Evolutionary conservation across 2,329 filamentous ascomycete genomes (phyloP).

Genomic region (Teratosphaeria zuluensis): DNA sequence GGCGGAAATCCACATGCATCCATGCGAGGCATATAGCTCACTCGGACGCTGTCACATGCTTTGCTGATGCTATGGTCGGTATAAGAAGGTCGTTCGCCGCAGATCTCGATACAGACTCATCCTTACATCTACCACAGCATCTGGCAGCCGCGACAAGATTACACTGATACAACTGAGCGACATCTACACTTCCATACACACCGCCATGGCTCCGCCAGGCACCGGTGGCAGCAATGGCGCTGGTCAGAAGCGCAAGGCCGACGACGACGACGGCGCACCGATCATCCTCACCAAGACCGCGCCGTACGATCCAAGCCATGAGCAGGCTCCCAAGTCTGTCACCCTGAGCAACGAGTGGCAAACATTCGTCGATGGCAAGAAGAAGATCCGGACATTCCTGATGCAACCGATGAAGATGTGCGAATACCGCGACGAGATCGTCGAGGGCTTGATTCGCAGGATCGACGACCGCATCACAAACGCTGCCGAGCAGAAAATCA

Average conservation of each 20-base stretch:
- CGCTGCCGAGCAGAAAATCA: background rate
- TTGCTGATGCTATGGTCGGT: background rate
- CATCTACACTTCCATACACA: background rate
- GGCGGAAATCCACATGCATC: too few species aligned
- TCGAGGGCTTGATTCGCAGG: constrained; percentile 2
- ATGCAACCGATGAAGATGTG: background rate
- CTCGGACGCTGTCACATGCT: background rate
- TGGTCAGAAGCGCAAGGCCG: background rate
- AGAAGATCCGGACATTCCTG: background rate
- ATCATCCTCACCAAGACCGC: background rate
- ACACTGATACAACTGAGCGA: background rate
- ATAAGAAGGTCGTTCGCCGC: background rate
- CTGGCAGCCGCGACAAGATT: too few species aligned
- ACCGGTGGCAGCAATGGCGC: background rate
- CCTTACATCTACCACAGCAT: too few species aligned
- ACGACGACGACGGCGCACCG: background rate
- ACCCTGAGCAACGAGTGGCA: background rate
- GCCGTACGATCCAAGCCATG: background rate
- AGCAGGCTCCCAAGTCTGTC: background rate
- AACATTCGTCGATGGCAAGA: background rate
- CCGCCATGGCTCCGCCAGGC: background rate
- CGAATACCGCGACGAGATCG: constrained; percentile 2
- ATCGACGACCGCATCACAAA: background rate
- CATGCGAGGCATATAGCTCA: background rate
- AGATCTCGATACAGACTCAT: too few species aligned